A percentile compares a stretch with the other conserved stretches of the same genome.
Conservation (phyloP, 192 early-diverging fungal species). For the Spinellus fusiger region DNA sequence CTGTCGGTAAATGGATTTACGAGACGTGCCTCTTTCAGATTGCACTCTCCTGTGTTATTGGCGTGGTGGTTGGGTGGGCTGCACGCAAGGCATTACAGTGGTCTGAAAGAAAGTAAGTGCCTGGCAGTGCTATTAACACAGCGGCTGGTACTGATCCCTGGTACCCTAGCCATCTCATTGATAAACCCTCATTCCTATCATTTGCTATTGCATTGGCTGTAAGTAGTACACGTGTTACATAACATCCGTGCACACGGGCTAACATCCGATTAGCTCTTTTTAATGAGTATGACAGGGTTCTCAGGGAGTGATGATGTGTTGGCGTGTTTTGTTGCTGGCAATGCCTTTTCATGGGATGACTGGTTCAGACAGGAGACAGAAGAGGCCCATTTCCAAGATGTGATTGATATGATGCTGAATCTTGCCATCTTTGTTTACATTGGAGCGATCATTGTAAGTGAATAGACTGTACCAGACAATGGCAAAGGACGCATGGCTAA, state of each 20-base stretch:
- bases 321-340: constrained; percentile 73
- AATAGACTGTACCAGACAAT: neutral
- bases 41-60: constrained; percentile 61
- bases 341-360: constrained; percentile 83
- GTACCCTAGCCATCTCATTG: constrained; percentile 61
- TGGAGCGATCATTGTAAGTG: constrained; percentile 58
- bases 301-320: constrained; percentile 72
- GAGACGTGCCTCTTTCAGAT: constrained; percentile 78
- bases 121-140: too few relatives aligned
- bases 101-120: constrained; percentile 46
- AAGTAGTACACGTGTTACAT: constrained; percentile 15
- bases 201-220: constrained; percentile 79
- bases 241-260: neutral
- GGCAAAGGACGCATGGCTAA: neutral
- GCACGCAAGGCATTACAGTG: constrained; percentile 64
- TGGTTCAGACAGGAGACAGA: constrained; percentile 84
- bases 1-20: constrained; percentile 77
- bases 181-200: constrained; percentile 80
- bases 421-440: constrained; percentile 86
- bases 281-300: constrained; percentile 66
- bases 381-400: constrained; percentile 84
- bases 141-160: too few relatives aligned
- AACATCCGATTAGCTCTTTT: constrained; percentile 33
- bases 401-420: constrained; percentile 83
- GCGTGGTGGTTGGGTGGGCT: constrained; percentile 60